A percentile compares a stretch with the other conserved stretches of the same genome.
Conservation (phyloP, 192 early-diverging fungal species). For the Coemansia sp. region DNA sequence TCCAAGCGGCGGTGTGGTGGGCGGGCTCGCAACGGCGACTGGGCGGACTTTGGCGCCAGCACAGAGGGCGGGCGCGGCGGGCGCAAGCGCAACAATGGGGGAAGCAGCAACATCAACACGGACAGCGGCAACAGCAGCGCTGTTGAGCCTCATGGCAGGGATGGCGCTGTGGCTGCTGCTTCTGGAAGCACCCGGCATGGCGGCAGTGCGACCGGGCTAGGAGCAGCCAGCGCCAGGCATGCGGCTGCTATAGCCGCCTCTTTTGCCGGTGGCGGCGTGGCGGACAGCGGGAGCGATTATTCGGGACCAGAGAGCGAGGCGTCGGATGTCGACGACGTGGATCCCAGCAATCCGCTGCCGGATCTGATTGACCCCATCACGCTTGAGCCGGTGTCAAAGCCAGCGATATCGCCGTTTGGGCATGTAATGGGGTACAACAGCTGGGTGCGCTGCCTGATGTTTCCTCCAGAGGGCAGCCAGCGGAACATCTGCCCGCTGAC, state of each 20-base stretch:
- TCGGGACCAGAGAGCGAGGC: slow-evolving; percentile 52
- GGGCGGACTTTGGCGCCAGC: not conserved
- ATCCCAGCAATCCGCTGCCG: slow-evolving; percentile 76
- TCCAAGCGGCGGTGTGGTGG: slow-evolving; percentile 31
- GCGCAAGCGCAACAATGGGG: slow-evolving; percentile 34
- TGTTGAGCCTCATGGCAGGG: slow-evolving; percentile 21
- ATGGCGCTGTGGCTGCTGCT: not conserved
- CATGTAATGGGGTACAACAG: slow-evolving; percentile 86
- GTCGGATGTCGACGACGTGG: slow-evolving; percentile 15
- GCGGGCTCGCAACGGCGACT: slow-evolving; percentile 9
- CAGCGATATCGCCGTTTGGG: slow-evolving; percentile 92
- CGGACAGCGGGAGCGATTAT: slow-evolving; percentile 64
- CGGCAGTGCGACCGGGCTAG: slow-evolving; percentile 5
- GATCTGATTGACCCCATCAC: slow-evolving; percentile 94
- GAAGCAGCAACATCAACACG: slow-evolving; percentile 27
- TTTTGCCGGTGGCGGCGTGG: slow-evolving; percentile 55
- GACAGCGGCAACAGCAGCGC: slow-evolving; percentile 46
- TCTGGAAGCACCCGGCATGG: not conserved
- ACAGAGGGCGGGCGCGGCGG: not conserved
- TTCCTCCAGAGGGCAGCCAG: slow-evolving; percentile 64
- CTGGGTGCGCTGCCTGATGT: slow-evolving; percentile 81
- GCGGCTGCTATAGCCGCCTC: slow-evolving; percentile 56
- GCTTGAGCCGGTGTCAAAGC: slow-evolving; percentile 81
- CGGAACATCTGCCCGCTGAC: slow-evolving; percentile 91
- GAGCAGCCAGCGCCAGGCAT: slow-evolving; percentile 52